Percentiles rank a stretch among this genome's conserved stretches.
Evolutionary conservation across 2,329 filamentous ascomycete species (phyloP).

Genomic region (Neonectria faginata): DNA sequence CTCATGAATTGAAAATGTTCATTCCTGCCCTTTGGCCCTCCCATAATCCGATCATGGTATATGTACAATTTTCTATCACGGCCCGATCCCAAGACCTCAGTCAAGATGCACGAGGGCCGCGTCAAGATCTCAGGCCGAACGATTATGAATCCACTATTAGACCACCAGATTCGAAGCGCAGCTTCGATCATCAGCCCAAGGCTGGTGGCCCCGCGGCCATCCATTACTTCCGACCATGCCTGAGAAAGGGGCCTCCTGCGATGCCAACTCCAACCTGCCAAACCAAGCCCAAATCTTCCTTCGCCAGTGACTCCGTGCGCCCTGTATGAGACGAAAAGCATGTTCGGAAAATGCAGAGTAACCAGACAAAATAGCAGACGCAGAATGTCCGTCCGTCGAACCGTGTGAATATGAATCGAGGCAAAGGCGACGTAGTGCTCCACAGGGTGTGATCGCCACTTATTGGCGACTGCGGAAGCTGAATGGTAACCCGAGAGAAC

Average conservation of each 20-base stretch:
- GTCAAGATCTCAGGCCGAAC: conserved; percentile 33
- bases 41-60: conserved; percentile 54
- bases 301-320: conserved; percentile 57
- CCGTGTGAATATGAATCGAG: conserved; percentile 48
- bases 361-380: conserved; percentile 47
- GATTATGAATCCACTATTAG: conserved; percentile 35
- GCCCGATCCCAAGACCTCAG: conserved; percentile 40
- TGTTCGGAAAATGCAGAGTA: conserved; percentile 52
- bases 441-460: conserved; percentile 29
- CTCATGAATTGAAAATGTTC: conserved; percentile 48
- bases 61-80: conserved; percentile 56
- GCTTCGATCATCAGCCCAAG: conserved; percentile 39
- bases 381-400: conserved; percentile 43
- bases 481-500: conserved; percentile 41
- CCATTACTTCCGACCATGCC: conserved; percentile 44
- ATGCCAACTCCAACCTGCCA: conserved; percentile 53
- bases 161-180: conserved; percentile 42
- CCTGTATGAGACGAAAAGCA: conserved; percentile 54
- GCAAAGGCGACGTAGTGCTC: conserved; percentile 31
- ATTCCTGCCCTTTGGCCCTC: conserved; percentile 46
- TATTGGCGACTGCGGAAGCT: conserved; percentile 36
- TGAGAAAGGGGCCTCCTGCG: conserved; percentile 42
- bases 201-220: conserved; percentile 36
- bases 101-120: conserved; percentile 37
- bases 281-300: conserved; percentile 52